These are phyloP conservation scores for Psilocybe subaeruginosa DNA, from an alignment of 768 basidiomycete genomes.

Conservation along the genomic window DNA sequence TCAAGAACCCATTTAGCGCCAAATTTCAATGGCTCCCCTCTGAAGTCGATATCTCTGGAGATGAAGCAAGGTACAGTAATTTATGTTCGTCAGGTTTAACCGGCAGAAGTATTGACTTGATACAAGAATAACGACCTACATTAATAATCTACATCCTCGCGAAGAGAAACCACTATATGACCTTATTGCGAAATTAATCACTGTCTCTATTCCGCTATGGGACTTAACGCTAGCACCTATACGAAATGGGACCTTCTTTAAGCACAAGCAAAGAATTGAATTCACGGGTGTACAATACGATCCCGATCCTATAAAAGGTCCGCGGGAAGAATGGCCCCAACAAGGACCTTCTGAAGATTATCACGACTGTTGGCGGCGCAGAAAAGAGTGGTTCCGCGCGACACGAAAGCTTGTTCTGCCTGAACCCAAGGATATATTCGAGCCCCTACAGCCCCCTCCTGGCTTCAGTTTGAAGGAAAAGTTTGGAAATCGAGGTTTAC, in stretches of 20 bases:
- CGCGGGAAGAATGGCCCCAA: slow-evolving; percentile 21
- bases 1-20: slow-evolving; percentile 24
- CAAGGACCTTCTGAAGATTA: slow-evolving; percentile 20
- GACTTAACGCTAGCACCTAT: slow-evolving; percentile 26
- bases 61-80: slow-evolving; percentile 20
- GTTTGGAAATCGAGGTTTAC: slow-evolving; percentile 16
- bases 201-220: slow-evolving; percentile 34
- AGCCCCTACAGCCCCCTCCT: background rate
- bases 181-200: slow-evolving; percentile 29
- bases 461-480: slow-evolving; percentile 14
- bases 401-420: slow-evolving; percentile 19
- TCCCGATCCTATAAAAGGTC: slow-evolving; percentile 13
- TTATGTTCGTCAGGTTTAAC: background rate
- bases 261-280: slow-evolving; percentile 14
- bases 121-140: slow-evolving; percentile 40
- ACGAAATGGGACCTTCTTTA: background rate
- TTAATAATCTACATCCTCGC: slow-evolving; percentile 44
- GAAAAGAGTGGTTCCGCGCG: slow-evolving; percentile 16
- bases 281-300: slow-evolving; percentile 21
- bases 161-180: slow-evolving; percentile 26
- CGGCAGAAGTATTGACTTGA: background rate
- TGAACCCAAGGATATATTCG: slow-evolving; percentile 23
- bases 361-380: slow-evolving; percentile 12
- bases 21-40: slow-evolving; percentile 32
- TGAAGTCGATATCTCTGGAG: slow-evolving; percentile 29